These are phyloP conservation scores for Fusarium sp. DNA, from an alignment of 2,329 filamentous ascomycete species.

Conservation along the genomic window DNA sequence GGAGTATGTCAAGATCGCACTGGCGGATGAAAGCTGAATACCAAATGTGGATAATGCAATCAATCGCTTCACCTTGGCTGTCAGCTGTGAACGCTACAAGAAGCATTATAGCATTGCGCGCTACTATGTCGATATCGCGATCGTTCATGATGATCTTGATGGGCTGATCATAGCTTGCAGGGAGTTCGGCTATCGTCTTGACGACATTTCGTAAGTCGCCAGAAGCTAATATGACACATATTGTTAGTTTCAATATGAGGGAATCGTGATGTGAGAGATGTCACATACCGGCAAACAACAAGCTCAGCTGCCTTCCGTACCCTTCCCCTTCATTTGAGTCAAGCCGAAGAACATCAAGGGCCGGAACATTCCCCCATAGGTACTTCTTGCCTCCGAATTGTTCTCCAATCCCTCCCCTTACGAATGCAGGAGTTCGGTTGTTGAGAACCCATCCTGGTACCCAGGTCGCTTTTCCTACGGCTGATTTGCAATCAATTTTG, in stretches of 20 bases:
- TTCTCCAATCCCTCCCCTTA: rapidly evolving
- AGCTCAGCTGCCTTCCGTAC: neutral
- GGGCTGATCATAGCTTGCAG: neutral
- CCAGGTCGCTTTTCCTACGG: neutral
- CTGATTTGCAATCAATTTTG: neutral
- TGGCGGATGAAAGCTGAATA: too few species aligned
- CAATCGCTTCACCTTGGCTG: neutral
- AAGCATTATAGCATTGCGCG: slow-evolving; percentile 23
- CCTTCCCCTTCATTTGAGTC: slow-evolving; percentile 11
- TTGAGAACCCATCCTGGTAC: neutral
- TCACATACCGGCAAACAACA: slow-evolving; percentile 22
- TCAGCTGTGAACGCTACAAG: slow-evolving; percentile 1
- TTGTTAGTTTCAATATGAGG: neutral
- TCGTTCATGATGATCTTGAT: slow-evolving; percentile 19
- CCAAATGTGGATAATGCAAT: too few species aligned
- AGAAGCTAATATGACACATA: slow-evolving; percentile 1
- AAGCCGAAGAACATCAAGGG: slow-evolving; percentile 27
- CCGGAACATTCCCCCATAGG: slow-evolving; percentile 20
- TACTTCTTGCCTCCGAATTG: slow-evolving; percentile 4
- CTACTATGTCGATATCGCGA: slow-evolving; percentile 22
- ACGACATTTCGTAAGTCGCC: slow-evolving; percentile 26
- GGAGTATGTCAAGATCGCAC: too few species aligned
- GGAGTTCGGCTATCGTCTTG: slow-evolving; percentile 19
- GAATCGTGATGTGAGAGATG: rapidly evolving
- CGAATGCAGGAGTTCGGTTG: neutral